A percentile compares a stretch with the other conserved stretches of the same genome.
Evolutionary conservation across 2,329 filamentous ascomycete genomes (phyloP).

Genomic region (Akanthomyces muscarius): DNA sequence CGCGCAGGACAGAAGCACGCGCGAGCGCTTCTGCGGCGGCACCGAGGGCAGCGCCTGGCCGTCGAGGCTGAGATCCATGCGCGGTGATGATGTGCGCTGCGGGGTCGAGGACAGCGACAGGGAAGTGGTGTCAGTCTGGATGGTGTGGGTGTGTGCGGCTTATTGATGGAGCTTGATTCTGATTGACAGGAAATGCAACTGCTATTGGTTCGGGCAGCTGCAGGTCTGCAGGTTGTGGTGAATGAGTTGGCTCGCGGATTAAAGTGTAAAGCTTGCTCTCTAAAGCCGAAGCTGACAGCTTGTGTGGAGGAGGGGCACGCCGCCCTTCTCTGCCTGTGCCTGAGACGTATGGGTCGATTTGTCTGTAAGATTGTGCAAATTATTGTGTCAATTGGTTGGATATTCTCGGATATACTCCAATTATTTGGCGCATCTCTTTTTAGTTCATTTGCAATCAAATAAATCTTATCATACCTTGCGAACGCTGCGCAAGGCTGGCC

Average conservation of each 20-base stretch:
- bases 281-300: background rate
- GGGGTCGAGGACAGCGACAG: background rate
- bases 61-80: conserved; percentile 15
- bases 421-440: no score
- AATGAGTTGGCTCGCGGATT: background rate
- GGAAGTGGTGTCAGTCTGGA: background rate
- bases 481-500: background rate
- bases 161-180: background rate
- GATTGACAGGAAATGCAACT: background rate
- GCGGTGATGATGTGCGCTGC: background rate
- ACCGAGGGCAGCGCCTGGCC: conserved; percentile 7
- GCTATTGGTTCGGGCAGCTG: background rate
- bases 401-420: no score
- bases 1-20: conserved; percentile 49
- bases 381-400: no score
- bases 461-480: background rate
- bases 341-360: background rate
- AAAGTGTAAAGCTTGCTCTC: background rate
- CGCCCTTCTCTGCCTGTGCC: background rate
- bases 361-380: no score
- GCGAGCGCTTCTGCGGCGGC: conserved; percentile 39
- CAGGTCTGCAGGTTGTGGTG: background rate
- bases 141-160: background rate
- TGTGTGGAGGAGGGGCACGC: background rate
- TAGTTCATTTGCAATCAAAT: no score